Evolutionary conservation across 768 basidiomycete genomes (phyloP).

Genomic region (Termitomyces bulborhizus): DNA sequence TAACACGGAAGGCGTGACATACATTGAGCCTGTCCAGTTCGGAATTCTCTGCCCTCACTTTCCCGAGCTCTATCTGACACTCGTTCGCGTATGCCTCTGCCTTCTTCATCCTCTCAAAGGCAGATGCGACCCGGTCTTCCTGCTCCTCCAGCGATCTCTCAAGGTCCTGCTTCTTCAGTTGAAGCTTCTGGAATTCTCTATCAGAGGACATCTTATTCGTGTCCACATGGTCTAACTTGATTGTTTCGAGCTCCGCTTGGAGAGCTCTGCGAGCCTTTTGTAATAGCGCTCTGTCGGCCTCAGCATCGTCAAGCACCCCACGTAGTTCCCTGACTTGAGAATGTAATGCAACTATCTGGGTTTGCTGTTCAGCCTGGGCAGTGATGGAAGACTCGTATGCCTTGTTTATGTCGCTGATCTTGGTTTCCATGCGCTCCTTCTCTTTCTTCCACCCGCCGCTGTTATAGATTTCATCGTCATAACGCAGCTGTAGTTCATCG

Average conservation of each 20-base stretch:
- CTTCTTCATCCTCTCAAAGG: slow-evolving; percentile 75
- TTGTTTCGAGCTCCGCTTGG: slow-evolving; percentile 75
- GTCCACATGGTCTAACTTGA: slow-evolving; percentile 72
- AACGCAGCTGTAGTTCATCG: slow-evolving; percentile 67
- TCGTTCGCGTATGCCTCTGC: slow-evolving; percentile 73
- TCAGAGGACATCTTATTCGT: slow-evolving; percentile 65
- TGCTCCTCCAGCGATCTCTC: slow-evolving; percentile 75
- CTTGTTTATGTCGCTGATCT: slow-evolving; percentile 68
- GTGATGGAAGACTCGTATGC: slow-evolving; percentile 69
- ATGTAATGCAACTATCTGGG: slow-evolving; percentile 77
- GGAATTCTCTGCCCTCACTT: slow-evolving; percentile 75
- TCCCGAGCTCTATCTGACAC: slow-evolving; percentile 70
- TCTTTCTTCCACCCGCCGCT: slow-evolving; percentile 84
- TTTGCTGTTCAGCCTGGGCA: slow-evolving; percentile 75
- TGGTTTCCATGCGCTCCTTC: slow-evolving; percentile 79
- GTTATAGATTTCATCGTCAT: slow-evolving; percentile 73
- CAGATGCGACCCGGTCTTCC: slow-evolving; percentile 63
- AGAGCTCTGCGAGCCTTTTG: slow-evolving; percentile 79
- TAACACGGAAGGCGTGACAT: slow-evolving; percentile 10
- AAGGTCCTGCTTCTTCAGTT: slow-evolving; percentile 77
- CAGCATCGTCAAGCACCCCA: slow-evolving; percentile 76
- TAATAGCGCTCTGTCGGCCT: slow-evolving; percentile 70
- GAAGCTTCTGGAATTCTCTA: slow-evolving; percentile 66
- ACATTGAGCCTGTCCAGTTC: slow-evolving; percentile 77
- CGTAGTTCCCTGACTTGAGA: slow-evolving; percentile 84